A percentile compares a stretch with the other conserved stretches of the same genome.
phyloP scores from a whole-genome alignment of 306 rosid genomes.

The Macrotyloma uniflorum region DNA sequence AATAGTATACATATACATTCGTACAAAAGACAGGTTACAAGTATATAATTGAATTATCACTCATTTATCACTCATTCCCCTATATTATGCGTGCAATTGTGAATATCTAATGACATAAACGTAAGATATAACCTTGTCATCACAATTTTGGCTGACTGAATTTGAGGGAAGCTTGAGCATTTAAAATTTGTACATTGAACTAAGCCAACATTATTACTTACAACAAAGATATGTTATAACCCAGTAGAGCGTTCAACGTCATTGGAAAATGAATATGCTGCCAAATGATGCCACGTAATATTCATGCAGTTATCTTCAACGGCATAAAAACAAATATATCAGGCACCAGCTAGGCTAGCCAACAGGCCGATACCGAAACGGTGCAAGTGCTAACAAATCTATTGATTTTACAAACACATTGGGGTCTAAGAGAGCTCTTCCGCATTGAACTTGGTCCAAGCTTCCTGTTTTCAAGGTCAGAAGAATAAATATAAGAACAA shows the following conservation, averaged over 20 bases:
- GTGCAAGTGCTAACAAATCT: neutral
- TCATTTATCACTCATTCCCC: too few relatives aligned
- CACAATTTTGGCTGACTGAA: constrained; percentile 20
- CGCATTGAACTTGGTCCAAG: constrained; percentile 75
- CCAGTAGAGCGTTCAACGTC: constrained; percentile 28
- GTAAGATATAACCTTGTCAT: constrained; percentile 12
- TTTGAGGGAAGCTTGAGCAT: constrained; percentile 23
- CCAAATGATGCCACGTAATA: constrained; percentile 32
- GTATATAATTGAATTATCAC: constrained; percentile 2
- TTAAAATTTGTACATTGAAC: constrained; percentile 31
- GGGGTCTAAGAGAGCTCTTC: constrained; percentile 73
- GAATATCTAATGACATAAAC: constrained; percentile 2
- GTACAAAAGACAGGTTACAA: constrained; percentile 32
- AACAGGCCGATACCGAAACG: constrained; percentile 24
- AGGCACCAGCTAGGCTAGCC: constrained; percentile 31
- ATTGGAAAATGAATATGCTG: constrained; percentile 28
- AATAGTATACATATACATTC: too few relatives aligned
- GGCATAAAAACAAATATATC: constrained; percentile 26
- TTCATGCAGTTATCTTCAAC: constrained; percentile 29
- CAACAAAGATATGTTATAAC: constrained; percentile 11
- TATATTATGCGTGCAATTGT: constrained; percentile 3
- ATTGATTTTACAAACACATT: constrained; percentile 24
- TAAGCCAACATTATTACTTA: constrained; percentile 25
- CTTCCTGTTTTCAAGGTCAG: constrained; percentile 67
- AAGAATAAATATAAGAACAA: neutral